phyloP scores from a whole-genome alignment of 148 eudicot species.

The Euryodendron excelsum region DNA sequence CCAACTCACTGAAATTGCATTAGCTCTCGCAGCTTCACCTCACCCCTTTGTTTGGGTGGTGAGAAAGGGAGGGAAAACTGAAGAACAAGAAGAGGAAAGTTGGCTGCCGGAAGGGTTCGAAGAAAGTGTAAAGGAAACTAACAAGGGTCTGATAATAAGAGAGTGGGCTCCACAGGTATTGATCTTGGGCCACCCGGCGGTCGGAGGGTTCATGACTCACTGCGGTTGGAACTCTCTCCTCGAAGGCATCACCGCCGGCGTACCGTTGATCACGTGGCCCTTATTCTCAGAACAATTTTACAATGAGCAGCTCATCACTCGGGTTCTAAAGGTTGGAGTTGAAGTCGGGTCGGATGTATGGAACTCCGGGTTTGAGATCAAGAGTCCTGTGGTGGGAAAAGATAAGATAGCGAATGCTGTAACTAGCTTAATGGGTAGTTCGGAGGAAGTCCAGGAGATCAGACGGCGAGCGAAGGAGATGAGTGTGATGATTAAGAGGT shows the following conservation, averaged over 20 bases:
- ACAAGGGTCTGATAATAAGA: slow-evolving; percentile 37
- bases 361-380: not conserved
- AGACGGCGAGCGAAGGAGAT: slow-evolving; percentile 3
- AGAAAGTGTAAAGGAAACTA: slow-evolving; percentile 22
- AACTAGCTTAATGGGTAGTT: not conserved
- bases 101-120: slow-evolving; percentile 18
- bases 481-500: not conserved
- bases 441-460: slow-evolving; percentile 6
- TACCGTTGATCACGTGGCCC: slow-evolving; percentile 19
- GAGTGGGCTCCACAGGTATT: slow-evolving; percentile 59
- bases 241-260: slow-evolving; percentile 42
- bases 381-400: not conserved
- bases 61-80: not conserved
- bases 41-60: slow-evolving; percentile 24
- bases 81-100: not conserved
- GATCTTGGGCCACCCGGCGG: slow-evolving; percentile 39
- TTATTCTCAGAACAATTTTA: slow-evolving; percentile 21
- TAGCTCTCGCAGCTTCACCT: slow-evolving; percentile 5
- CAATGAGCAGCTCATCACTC: not conserved
- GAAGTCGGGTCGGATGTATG: slow-evolving; percentile 2
- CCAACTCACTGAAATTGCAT: slow-evolving; percentile 15
- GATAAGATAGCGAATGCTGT: slow-evolving; percentile 9
- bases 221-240: slow-evolving; percentile 62
- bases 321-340: slow-evolving; percentile 8
- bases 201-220: slow-evolving; percentile 50